Evolutionary conservation across 1,284 basidiomycete genomes (phyloP).

Genomic region (Coniferiporia sulphurascens): DNA sequence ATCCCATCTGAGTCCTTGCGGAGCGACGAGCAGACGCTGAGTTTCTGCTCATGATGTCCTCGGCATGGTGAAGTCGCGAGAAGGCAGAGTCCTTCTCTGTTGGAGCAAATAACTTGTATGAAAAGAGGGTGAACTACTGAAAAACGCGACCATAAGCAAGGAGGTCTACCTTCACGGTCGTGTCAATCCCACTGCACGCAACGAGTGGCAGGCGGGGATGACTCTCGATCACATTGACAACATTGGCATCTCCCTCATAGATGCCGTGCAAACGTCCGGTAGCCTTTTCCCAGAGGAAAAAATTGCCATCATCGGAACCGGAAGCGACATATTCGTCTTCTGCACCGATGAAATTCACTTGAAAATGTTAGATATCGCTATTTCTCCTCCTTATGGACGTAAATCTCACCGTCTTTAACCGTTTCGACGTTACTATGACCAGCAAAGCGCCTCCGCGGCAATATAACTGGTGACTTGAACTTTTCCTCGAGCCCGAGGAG

Average conservation of each 20-base stretch:
- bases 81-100: slow-evolving; percentile 40
- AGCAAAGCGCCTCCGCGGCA: slow-evolving; percentile 61
- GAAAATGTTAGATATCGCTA: neutral
- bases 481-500: slow-evolving; percentile 22
- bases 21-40: slow-evolving; percentile 38
- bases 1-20: slow-evolving; percentile 26
- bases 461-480: slow-evolving; percentile 36
- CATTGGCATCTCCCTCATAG: slow-evolving; percentile 75
- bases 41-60: slow-evolving; percentile 43
- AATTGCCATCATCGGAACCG: slow-evolving; percentile 88
- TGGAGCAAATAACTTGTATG: slow-evolving; percentile 65
- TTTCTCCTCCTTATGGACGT: neutral
- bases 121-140: slow-evolving; percentile 5
- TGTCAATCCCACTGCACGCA: slow-evolving; percentile 87
- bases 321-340: slow-evolving; percentile 75
- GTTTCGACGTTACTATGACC: slow-evolving; percentile 85
- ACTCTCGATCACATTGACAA: slow-evolving; percentile 86
- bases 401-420: slow-evolving; percentile 81
- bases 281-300: slow-evolving; percentile 81
- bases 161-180: slow-evolving; percentile 73
- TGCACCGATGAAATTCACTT: slow-evolving; percentile 83
- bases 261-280: slow-evolving; percentile 66
- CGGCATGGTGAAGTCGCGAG: slow-evolving; percentile 48
- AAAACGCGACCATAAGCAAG: slow-evolving; percentile 1
- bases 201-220: slow-evolving; percentile 79